phyloP scores from a whole-genome alignment of 768 basidiomycete genomes.

The Gloeopeniophorella convolvens region DNA sequence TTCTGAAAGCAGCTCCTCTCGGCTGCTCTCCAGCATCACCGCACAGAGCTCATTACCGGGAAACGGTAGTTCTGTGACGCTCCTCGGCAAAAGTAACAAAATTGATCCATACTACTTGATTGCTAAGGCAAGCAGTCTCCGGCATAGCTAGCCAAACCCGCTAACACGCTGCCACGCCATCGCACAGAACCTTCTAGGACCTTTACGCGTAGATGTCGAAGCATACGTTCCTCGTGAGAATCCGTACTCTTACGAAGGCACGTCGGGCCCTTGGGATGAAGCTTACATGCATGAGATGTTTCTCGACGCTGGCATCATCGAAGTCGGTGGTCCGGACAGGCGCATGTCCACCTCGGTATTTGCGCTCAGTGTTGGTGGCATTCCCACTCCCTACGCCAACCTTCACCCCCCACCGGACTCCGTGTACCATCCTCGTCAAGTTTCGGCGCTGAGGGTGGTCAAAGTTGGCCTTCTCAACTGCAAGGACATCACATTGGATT shows the following conservation, averaged over 20 bases:
- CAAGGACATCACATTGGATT: slow-evolving; percentile 73
- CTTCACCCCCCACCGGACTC: slow-evolving; percentile 26
- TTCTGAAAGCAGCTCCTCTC: slow-evolving; percentile 34
- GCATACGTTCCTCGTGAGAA: slow-evolving; percentile 49
- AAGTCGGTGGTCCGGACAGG: slow-evolving; percentile 38
- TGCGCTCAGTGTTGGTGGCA: slow-evolving; percentile 33
- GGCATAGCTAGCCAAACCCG: background rate
- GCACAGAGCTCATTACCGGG: slow-evolving; percentile 24
- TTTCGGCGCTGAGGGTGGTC: slow-evolving; percentile 56
- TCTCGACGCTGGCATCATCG: slow-evolving; percentile 49
- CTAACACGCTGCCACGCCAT: background rate
- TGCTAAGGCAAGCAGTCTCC: slow-evolving; percentile 48
- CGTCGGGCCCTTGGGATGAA: slow-evolving; percentile 59
- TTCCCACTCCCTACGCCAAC: slow-evolving; percentile 21
- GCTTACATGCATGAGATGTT: slow-evolving; percentile 60
- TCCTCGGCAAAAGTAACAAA: slow-evolving; percentile 55
- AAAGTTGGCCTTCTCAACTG: slow-evolving; percentile 77
- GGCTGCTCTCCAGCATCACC: slow-evolving; percentile 34
- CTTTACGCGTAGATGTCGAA: slow-evolving; percentile 63
- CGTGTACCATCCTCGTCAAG: slow-evolving; percentile 29
- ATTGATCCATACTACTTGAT: slow-evolving; percentile 93
- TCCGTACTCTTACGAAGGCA: slow-evolving; percentile 66
- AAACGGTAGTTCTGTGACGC: slow-evolving; percentile 30
- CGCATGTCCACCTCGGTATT: slow-evolving; percentile 39
- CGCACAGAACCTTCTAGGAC: slow-evolving; percentile 54